A percentile compares a stretch with the other conserved stretches of the same genome.
Conservation (phyloP, 2,329 filamentous ascomycete species). For the Gliomastix tumulicola region DNA sequence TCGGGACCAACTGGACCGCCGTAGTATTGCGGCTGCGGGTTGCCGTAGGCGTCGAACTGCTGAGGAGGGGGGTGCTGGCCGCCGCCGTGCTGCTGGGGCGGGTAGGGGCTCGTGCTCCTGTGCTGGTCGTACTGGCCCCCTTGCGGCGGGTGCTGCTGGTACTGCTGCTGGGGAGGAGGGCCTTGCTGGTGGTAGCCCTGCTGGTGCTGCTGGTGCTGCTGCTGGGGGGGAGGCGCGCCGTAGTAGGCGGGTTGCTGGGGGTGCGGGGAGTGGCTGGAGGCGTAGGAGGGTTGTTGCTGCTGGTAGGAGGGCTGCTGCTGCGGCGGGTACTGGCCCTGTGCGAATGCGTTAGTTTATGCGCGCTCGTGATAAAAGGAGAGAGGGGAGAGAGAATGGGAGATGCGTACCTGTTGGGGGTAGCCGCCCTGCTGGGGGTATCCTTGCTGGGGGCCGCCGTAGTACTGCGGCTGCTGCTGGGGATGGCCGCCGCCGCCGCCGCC, state of each 20-base stretch:
- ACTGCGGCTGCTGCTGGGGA: conserved; percentile 14
- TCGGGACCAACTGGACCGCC: conserved; percentile 20
- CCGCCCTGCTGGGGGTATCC: conserved; percentile 11
- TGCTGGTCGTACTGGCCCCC: conserved; percentile 16
- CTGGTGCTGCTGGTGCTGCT: conserved; percentile 11
- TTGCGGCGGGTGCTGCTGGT: conserved; percentile 9
- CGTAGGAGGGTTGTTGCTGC: conserved; percentile 3
- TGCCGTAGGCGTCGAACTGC: too few species aligned
- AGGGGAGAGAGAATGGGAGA: not conserved
- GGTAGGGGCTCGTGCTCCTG: conserved; percentile 10
- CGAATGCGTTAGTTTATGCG: too few species aligned
- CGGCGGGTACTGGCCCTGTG: not conserved
- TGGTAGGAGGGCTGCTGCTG: conserved; percentile 9
- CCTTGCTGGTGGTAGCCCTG: conserved; percentile 10
- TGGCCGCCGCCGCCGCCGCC: conserved; percentile 16
- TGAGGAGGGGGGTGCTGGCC: conserved; percentile 11
- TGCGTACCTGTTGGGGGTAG: conserved; percentile 10
- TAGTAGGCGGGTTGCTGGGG: conserved; percentile 5
- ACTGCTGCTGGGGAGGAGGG: conserved; percentile 5
- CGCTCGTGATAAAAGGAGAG: not conserved
- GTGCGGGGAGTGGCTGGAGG: conserved; percentile 1
- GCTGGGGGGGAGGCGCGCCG: not conserved
- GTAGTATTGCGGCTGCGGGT: conserved; percentile 7
- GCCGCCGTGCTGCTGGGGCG: conserved; percentile 14
- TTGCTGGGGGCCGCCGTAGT: conserved; percentile 12